Evolutionary conservation across 805 yeast genomes (phyloP).

Genomic region (Cyberlindnera japonica): DNA sequence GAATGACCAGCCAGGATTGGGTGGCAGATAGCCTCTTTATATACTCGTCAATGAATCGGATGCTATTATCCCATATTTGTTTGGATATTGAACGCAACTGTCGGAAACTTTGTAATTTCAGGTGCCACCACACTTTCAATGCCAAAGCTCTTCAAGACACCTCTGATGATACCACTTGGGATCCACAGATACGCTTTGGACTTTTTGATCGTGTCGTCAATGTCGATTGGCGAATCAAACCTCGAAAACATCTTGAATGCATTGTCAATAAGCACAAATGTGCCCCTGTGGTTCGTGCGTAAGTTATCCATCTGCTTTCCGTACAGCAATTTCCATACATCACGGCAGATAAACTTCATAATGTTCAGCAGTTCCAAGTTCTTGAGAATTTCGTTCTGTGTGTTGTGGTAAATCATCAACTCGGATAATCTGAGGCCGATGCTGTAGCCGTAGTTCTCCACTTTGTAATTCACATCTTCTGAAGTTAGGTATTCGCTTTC

Average conservation of each 20-base stretch:
- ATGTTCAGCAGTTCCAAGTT: slow-evolving; percentile 69
- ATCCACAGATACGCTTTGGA: slow-evolving; percentile 56
- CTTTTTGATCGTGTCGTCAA: slow-evolving; percentile 41
- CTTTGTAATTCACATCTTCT: slow-evolving; percentile 53
- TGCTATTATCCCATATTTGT: slow-evolving; percentile 32
- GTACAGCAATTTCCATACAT: slow-evolving; percentile 79
- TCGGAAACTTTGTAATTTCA: slow-evolving; percentile 58
- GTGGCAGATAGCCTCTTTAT: too few relatives aligned
- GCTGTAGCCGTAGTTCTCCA: slow-evolving; percentile 68
- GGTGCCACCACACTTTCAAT: slow-evolving; percentile 62
- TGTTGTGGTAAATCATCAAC: slow-evolving; percentile 42
- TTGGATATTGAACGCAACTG: slow-evolving; percentile 70
- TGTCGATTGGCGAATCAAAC: slow-evolving; percentile 44
- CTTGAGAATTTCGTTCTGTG: slow-evolving; percentile 41
- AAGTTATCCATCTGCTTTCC: slow-evolving; percentile 88
- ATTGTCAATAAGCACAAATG: slow-evolving; percentile 74
- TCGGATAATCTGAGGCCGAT: slow-evolving; percentile 61
- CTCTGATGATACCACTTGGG: slow-evolving; percentile 74
- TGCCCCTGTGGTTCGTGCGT: slow-evolving; percentile 86
- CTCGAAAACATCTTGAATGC: slow-evolving; percentile 50
- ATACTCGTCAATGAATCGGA: too few relatives aligned
- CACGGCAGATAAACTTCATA: slow-evolving; percentile 90
- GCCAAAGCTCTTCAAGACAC: slow-evolving; percentile 66
- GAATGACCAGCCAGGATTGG: too few relatives aligned
- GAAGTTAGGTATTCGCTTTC: slow-evolving; percentile 33